Evolutionary conservation across 1,284 basidiomycete species (phyloP), one percentile per base, ranked within the genome.

Genomic region (Sporisorium sorghi): DNA sequence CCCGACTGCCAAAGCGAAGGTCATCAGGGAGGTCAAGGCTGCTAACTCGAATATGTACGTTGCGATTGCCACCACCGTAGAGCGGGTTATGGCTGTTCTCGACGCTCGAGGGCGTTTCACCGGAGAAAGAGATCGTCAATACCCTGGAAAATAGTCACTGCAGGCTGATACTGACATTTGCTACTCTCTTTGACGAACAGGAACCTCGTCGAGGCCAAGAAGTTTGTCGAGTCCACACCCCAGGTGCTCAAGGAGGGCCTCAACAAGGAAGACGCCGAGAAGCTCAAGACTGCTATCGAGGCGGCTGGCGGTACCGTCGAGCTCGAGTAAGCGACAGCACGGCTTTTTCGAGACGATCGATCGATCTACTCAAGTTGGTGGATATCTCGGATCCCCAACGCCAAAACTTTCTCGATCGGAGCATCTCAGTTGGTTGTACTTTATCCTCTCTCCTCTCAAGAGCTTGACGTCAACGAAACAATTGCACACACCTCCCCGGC

Each of bases 1-100:
- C n/a, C 69, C 82, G n/a, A 73, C 71, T 12, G 83, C 83, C 21
- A 84, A 99, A 86, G 93, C 97, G 43, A 99, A 99, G 88, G 91
- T 98, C 79, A 99, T 99, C 84, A 90, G 93, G 80, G 97, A 99
- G 86, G 93, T 99, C 81, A 99, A 99, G 88, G 93, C 92, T 10
- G 60, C 77, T 50, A 82, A 84, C 74, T 65, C 53, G 39, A 76
- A 56, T 43, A 84, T 83, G 81, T 74, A 59, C 15, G 71, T 73
- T 8, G n/a, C n/a, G n/a, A n/a, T 7, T 37, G 11, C 8, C 28
- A 23, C 12, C 23, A 9, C 28, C 28, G 9, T 5, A 30, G 28
- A 30, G 28, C 28, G n/a, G n/a, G n/a, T n/a, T n/a, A n/a, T n/a
- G n/a, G n/a, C n/a, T n/a, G n/a, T n/a, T n/a, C n/a, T n/a, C n/a